phyloP scores from a whole-genome alignment of 306 rosid species.

The Castanospermum australe region DNA sequence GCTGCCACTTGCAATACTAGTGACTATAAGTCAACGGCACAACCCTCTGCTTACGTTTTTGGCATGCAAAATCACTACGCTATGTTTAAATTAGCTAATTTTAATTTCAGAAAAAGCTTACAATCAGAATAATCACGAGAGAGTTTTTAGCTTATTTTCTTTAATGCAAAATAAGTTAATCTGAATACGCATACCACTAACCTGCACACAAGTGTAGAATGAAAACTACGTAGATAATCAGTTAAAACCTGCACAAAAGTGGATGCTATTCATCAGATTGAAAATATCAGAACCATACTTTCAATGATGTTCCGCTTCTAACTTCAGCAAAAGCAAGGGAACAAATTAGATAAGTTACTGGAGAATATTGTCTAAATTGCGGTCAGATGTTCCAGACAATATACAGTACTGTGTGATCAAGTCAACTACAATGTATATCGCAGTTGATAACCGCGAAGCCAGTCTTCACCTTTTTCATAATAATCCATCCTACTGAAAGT shows the following conservation, averaged over 20 bases:
- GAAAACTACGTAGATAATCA: neutral
- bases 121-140: no score
- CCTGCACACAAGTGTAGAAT: neutral
- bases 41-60: neutral
- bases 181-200: no score
- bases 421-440: slow-evolving; percentile 41
- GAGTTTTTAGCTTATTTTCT: no score
- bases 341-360: no score
- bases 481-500: slow-evolving; percentile 68
- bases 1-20: neutral
- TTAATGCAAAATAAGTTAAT: no score
- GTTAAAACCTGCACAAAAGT: neutral
- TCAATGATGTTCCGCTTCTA: neutral
- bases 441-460: slow-evolving; percentile 67
- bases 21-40: neutral
- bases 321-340: neutral
- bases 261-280: neutral
- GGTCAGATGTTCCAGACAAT: neutral
- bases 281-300: neutral
- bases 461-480: slow-evolving; percentile 72
- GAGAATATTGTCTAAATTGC: neutral
- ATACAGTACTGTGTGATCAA: slow-evolving; percentile 1
- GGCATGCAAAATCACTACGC: neutral
- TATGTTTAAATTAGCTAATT: no score
- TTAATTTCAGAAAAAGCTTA: no score